These are phyloP conservation scores for Pterocarpus santalinus DNA, from an alignment of 306 rosid species.

Conservation along the genomic window DNA sequence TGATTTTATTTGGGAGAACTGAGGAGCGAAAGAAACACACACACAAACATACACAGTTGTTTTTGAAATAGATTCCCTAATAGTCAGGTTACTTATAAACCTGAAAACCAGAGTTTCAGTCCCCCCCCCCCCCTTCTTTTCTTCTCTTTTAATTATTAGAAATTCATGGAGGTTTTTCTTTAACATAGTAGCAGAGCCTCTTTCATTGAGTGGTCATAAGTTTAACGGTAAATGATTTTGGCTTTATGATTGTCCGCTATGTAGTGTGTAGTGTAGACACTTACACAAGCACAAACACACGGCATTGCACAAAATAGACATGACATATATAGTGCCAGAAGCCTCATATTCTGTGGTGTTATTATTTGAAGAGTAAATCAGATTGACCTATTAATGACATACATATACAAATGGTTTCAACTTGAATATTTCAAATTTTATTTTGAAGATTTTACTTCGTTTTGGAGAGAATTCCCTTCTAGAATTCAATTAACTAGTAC, in stretches of 20 bases:
- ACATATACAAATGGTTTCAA: constrained; percentile 2
- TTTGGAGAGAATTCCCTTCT: background rate
- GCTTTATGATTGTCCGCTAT: too few relatives aligned
- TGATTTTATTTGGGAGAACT: background rate
- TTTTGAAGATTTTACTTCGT: background rate
- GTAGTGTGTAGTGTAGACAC: too few relatives aligned
- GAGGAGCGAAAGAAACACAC: background rate
- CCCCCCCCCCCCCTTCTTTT: too few relatives aligned
- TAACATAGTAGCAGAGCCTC: background rate
- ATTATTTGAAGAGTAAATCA: background rate
- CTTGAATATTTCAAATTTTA: constrained; percentile 5
- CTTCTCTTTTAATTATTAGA: background rate
- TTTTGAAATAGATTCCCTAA: background rate
- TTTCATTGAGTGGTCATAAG: background rate
- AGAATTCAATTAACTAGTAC: background rate
- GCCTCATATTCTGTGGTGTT: background rate
- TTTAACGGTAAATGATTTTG: too few relatives aligned
- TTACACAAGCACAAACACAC: too few relatives aligned
- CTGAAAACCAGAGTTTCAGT: background rate
- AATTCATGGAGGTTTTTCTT: background rate
- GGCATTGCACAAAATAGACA: too few relatives aligned
- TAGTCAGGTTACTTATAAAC: background rate
- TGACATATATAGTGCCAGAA: background rate
- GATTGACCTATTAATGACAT: constrained; percentile 9
- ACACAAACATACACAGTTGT: background rate